Conservation (phyloP, 2,329 filamentous ascomycete species). For the Pseudogymnoascus sp. region DNA sequence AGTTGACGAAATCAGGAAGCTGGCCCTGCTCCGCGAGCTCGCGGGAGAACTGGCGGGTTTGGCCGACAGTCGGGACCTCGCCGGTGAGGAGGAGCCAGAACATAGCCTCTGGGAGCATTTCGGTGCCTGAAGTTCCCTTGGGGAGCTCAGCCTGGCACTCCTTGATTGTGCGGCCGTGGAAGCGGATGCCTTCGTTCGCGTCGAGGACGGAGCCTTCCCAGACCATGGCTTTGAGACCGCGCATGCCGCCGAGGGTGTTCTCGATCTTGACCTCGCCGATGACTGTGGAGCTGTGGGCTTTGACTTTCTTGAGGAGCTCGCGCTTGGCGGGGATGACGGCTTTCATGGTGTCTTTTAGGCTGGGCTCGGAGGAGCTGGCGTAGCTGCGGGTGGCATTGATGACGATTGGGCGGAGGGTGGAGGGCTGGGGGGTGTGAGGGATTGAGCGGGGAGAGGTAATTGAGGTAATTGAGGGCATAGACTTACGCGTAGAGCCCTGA, state of each 20-base stretch:
- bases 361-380: slow-evolving; percentile 70
- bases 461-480: slow-evolving; percentile 8
- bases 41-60: slow-evolving; percentile 74
- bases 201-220: slow-evolving; percentile 98
- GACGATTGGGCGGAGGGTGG: slow-evolving; percentile 28
- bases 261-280: slow-evolving; percentile 91
- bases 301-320: slow-evolving; percentile 89
- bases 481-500: slow-evolving; percentile 57
- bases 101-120: slow-evolving; percentile 99
- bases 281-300: slow-evolving; percentile 70
- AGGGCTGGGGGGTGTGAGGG: slow-evolving; percentile 16
- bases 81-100: slow-evolving; percentile 98
- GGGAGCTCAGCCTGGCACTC: slow-evolving; percentile 91
- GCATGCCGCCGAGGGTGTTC: slow-evolving; percentile 93
- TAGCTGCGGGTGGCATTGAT: slow-evolving; percentile 46
- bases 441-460: not conserved
- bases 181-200: slow-evolving; percentile 93
- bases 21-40: slow-evolving; percentile 80
- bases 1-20: slow-evolving; percentile 74
- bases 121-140: slow-evolving; percentile 83
- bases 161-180: slow-evolving; percentile 96
- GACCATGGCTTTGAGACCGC: slow-evolving; percentile 93
- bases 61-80: slow-evolving; percentile 72
- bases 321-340: slow-evolving; percentile 84
- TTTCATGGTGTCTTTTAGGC: slow-evolving; percentile 80